A percentile compares a stretch with the other conserved stretches of the same genome.
Evolutionary conservation across 768 basidiomycete genomes (phyloP).

Genomic region (Termitomyces sp.): DNA sequence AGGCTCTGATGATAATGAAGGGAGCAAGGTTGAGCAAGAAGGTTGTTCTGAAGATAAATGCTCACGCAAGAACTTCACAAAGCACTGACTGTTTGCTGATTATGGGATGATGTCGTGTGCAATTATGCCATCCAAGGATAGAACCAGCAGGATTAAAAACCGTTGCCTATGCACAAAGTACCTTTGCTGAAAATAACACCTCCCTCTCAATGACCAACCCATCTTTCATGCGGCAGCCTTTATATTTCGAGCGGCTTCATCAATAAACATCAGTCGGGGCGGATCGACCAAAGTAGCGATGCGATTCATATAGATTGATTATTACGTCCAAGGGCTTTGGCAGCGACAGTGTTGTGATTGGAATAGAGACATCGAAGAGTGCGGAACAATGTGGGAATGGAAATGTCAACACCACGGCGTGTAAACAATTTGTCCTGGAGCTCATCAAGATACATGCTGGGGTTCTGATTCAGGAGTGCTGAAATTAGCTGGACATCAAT

Average conservation of each 20-base stretch:
- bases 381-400: neutral
- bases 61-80: neutral
- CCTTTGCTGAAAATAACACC: neutral
- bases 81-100: neutral
- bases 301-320: neutral
- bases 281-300: neutral
- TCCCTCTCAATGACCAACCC: too few relatives aligned
- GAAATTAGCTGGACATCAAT: neutral
- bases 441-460: neutral
- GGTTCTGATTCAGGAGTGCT: neutral
- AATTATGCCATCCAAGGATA: constrained; percentile 5
- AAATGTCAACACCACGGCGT: neutral
- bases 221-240: too few relatives aligned
- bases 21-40: too few relatives aligned
- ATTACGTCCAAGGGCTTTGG: neutral
- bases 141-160: constrained; percentile 1
- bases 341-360: neutral
- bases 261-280: too few relatives aligned
- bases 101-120: constrained; percentile 2
- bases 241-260: too few relatives aligned
- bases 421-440: neutral
- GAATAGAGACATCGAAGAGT: neutral
- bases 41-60: neutral
- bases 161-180: neutral
- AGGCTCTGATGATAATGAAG: too few relatives aligned